Base-by-base conservation (phyloP, 306 rosid genomes). In the Lathyrus aphaca region DNA sequence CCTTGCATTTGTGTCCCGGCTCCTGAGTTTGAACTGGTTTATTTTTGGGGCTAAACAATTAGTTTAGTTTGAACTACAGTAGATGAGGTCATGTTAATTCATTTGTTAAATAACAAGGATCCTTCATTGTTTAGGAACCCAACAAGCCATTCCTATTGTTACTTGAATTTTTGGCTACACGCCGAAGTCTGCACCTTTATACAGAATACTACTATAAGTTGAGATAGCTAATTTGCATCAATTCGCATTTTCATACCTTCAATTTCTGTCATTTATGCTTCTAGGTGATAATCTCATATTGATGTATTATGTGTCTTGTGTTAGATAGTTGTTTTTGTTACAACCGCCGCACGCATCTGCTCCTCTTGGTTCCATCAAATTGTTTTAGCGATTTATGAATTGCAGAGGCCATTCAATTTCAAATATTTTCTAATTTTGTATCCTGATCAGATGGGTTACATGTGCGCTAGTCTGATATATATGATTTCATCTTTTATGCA, bases 401-500 rank as follows among this genome's bases (percentile, higher is more conserved):
- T 35, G 59, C 19, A 1, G 42, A 57, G 56, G 48, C 64, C 21
- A 4, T 18, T 15, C 4, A 25, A 3, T 25, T 25, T 25, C 21
- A 1, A 6, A 57, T 38, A 27, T 57, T 19, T n/a, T 49, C n/a
- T 60, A n/a, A 10, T 43, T 61, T 79, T 73, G 54, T 38, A 50
- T 3, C 25, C 40, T 15, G 32, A 18, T 4, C 17, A 44, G 55
- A 6, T 67, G 44, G 46, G 23, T 71, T 11, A 23, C 29, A 25
- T 63, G 80, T 55, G 25, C 55, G 73, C 55, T 63, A 25, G 30
- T 74, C 54, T 74, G 63, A 69, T 56, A 59, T 16, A 45, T 75
- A 27, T 64, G 12, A 29, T 76, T 72, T 39, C 59, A 69, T 42
- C 57, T 72, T 58, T 39, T 51, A 18, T 81, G 87, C 94, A 89